Base-by-base conservation (phyloP, 306 rosid species). In the Styphnolobium japonicum region DNA sequence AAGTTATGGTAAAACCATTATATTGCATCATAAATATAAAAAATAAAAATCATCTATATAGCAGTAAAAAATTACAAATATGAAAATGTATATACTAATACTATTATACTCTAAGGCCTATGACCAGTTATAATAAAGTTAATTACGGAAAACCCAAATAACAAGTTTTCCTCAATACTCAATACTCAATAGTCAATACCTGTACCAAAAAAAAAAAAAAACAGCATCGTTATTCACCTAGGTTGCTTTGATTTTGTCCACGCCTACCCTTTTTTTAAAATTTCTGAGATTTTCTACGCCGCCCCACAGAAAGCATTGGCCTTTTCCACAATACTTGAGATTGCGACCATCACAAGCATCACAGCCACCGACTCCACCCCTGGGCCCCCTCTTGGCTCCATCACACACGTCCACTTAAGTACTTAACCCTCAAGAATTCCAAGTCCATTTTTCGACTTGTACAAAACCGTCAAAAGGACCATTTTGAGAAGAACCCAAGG, bases 381-480 rank as follows among this genome's bases (percentile, higher is more conserved):
- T 55, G 82, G 86, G 76, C 67, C 84, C 55, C 36, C 37, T 0
- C 68, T 18, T 75, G 31, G 22, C 42, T 45, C 77, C 62, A 83
- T 85, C 90, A 14, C 80, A 63, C 43, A 84, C 87, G 80, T 89
- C 33, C 71, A 80, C 18, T 36, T 39, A 36, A n/a, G n/a, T n/a
- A n/a, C n/a, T 66, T 16, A 51, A 11, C 33, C 75, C 40, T 31
- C 12, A n/a, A 34, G 1, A 70, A 43, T 51, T 8, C 39, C 52
- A n/a, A 57, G 21, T 62, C 69, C 55, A 80, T 82, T 67, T 79
- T 70, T 81, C 61, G 81, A 79, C 42, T 60, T 0, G 16, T 0
- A 9, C 40, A 37, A 43, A 83, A 83, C 65, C 80, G 86, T 88
- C 89, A 89, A 88, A 85, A 86, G 33, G 29, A 57, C 27, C 22